phyloP scores from a whole-genome alignment of 352 stramenopile species.

The Phytophthora hybrid region DNA sequence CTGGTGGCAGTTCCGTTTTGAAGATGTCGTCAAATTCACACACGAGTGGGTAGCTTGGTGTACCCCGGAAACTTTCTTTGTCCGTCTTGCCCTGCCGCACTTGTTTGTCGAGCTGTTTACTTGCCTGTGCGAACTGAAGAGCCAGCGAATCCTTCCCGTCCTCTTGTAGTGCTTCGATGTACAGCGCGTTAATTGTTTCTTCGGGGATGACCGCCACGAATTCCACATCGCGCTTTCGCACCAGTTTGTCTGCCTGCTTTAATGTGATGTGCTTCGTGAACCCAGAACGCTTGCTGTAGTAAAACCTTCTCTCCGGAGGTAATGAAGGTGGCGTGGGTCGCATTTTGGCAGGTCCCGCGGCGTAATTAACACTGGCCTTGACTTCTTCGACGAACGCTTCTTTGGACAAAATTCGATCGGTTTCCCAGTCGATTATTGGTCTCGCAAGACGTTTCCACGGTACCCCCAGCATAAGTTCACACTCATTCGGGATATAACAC shows the following conservation, averaged over 20 bases:
- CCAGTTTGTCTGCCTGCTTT: background rate
- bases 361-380: too few species aligned
- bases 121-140: background rate
- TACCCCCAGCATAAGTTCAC: too few species aligned
- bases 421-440: too few species aligned
- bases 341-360: too few species aligned
- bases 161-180: background rate
- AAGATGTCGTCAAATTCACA: background rate
- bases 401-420: too few species aligned
- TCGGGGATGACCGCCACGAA: background rate
- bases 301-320: background rate
- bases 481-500: too few species aligned
- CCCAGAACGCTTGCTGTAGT: background rate
- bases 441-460: too few species aligned
- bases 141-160: background rate
- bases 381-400: too few species aligned
- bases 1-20: background rate
- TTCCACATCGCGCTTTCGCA: background rate
- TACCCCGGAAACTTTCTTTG: background rate
- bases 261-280: background rate
- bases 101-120: background rate
- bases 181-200: background rate
- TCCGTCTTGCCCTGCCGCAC: background rate
- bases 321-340: background rate
- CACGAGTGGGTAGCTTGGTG: background rate